Evolutionary conservation across 2,329 filamentous ascomycete species (phyloP).

Genomic region (Parascedosporium putredinis): DNA sequence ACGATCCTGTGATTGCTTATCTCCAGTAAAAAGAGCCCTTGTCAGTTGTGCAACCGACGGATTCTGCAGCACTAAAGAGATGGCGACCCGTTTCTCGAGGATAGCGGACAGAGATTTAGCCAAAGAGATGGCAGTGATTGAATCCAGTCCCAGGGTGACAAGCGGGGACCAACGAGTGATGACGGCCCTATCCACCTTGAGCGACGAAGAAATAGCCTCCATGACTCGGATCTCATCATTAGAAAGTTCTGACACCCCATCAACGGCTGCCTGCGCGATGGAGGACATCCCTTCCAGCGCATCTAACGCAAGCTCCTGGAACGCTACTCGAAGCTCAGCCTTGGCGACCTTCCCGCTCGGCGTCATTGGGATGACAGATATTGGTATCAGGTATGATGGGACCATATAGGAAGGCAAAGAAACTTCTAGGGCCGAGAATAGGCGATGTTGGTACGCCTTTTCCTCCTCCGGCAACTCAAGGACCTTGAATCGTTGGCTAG

Average conservation of each 20-base stretch:
- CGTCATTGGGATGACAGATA: slow-evolving; percentile 61
- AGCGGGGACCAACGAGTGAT: slow-evolving; percentile 62
- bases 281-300: slow-evolving; percentile 29
- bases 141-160: slow-evolving; percentile 70
- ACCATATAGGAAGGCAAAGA: slow-evolving; percentile 68
- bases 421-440: slow-evolving; percentile 45
- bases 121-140: slow-evolving; percentile 67
- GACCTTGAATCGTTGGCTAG: slow-evolving; percentile 19
- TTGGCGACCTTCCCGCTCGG: slow-evolving; percentile 66
- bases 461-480: slow-evolving; percentile 18
- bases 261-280: slow-evolving; percentile 17
- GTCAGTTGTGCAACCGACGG: slow-evolving; percentile 55
- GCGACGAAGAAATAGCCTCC: slow-evolving; percentile 37
- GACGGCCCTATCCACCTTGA: slow-evolving; percentile 30
- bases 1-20: neutral
- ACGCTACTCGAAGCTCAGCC: slow-evolving; percentile 35
- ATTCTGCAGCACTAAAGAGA: slow-evolving; percentile 61
- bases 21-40: slow-evolving; percentile 13
- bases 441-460: slow-evolving; percentile 11
- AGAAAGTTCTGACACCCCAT: slow-evolving; percentile 34
- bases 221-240: slow-evolving; percentile 46
- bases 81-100: slow-evolving; percentile 40
- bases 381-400: slow-evolving; percentile 61
- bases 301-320: slow-evolving; percentile 32
- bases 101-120: slow-evolving; percentile 42